A percentile compares a stretch with the other conserved stretches of the same genome.
Conservation (phyloP, 1,284 basidiomycete species). For the Microbotryomycetes sp. region DNA sequence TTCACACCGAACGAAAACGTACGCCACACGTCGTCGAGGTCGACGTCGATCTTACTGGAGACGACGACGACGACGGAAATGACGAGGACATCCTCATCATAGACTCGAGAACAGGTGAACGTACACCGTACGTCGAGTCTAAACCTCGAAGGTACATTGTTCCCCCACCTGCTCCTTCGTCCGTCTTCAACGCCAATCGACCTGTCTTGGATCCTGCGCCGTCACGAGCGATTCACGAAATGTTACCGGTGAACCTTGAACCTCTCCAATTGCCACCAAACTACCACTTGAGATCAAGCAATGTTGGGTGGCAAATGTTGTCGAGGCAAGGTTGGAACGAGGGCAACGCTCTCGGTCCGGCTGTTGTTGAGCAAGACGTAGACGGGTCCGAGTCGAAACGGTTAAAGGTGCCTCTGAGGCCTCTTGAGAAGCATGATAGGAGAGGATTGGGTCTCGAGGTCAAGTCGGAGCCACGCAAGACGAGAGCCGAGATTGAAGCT, state of each 20-base stretch:
- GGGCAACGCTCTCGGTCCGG: constrained; percentile 5
- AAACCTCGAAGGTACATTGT: neutral
- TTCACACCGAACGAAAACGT: neutral
- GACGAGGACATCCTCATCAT: constrained; percentile 4
- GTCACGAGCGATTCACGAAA: neutral
- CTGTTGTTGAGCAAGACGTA: neutral
- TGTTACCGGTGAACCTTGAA: neutral
- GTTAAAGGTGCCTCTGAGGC: constrained; percentile 16
- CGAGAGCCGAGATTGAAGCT: neutral
- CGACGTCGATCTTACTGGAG: neutral
- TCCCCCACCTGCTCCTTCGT: constrained; percentile 17
- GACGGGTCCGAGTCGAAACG: neutral
- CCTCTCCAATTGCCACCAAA: constrained; percentile 2
- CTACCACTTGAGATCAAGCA: constrained; percentile 6
- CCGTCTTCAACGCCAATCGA: neutral
- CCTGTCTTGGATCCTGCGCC: neutral
- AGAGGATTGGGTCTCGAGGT: constrained; percentile 6
- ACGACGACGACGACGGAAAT: constrained; percentile 2
- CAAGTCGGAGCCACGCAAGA: neutral
- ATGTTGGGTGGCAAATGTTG: constrained; percentile 11
- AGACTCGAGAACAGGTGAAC: constrained; percentile 4
- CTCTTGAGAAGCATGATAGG: constrained; percentile 21
- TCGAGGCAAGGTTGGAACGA: constrained; percentile 14
- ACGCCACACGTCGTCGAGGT: neutral
- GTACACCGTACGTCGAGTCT: neutral